Evolutionary conservation across 169 alveolate species (phyloP).

Genomic region (Prorocentrum cordatum): DNA sequence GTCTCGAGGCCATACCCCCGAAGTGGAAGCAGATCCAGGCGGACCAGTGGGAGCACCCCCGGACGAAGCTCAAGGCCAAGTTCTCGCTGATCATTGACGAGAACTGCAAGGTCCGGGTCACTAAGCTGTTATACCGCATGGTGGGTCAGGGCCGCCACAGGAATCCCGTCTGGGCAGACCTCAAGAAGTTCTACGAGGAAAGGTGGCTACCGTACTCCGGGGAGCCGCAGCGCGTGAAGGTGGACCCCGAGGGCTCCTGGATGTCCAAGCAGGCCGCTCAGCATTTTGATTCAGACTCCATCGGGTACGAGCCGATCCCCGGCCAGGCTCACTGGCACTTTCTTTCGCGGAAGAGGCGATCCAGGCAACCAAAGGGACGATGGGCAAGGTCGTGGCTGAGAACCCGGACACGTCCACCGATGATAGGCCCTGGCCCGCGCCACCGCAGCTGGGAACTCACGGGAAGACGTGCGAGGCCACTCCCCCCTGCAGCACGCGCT

Average conservation of each 20-base stretch:
- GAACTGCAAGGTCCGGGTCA: not conserved
- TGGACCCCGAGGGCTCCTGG: not conserved
- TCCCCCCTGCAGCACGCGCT: not conserved
- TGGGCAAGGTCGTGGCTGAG: not conserved
- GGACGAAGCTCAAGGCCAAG: not conserved
- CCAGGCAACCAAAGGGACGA: not conserved
- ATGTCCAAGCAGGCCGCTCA: not conserved
- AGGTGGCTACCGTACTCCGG: not conserved
- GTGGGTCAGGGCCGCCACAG: not conserved
- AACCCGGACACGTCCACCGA: not conserved
- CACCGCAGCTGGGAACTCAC: not conserved
- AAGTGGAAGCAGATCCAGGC: not conserved
- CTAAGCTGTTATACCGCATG: too few relatives aligned
- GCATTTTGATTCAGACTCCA: not conserved
- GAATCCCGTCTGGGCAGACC: too few relatives aligned
- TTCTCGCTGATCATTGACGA: slow-evolving; percentile 1
- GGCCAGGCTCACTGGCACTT: not conserved
- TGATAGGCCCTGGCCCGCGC: not conserved
- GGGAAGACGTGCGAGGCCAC: not conserved
- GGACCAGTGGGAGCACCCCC: not conserved
- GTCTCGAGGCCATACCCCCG: not conserved
- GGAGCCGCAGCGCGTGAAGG: not conserved
- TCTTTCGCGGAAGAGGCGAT: not conserved
- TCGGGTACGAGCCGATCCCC: not conserved
- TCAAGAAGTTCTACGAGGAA: not conserved